Conservation (phyloP, 805 yeast genomes). For the Metschnikowia reukaufii region DNA sequence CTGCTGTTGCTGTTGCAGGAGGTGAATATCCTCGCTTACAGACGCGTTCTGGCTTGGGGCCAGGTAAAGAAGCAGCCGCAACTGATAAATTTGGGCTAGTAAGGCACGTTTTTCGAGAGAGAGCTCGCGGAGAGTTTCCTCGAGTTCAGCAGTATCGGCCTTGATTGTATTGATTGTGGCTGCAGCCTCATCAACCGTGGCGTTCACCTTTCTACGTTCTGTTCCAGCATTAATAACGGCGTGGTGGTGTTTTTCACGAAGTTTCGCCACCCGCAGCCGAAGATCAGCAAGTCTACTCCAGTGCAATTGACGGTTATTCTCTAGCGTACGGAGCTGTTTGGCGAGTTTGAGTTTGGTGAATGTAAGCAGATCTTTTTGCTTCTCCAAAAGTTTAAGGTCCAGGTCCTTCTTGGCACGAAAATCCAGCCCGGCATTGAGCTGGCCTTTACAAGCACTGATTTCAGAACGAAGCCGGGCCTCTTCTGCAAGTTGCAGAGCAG, state of each 20-base stretch:
- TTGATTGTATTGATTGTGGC: conserved; percentile 22
- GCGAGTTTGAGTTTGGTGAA: conserved; percentile 33
- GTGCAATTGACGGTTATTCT: conserved; percentile 8
- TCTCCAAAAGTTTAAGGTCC: conserved; percentile 33
- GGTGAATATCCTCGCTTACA: background rate
- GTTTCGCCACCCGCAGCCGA: conserved; percentile 11
- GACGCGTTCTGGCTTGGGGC: background rate
- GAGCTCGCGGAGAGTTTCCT: conserved; percentile 25
- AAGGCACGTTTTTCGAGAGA: conserved; percentile 27
- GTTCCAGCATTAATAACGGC: conserved; percentile 7
- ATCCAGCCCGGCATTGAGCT: conserved; percentile 38
- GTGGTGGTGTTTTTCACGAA: conserved; percentile 14
- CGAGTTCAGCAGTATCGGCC: conserved; percentile 25
- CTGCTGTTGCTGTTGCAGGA: background rate
- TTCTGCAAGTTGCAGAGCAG: conserved; percentile 12
- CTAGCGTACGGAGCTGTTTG: conserved; percentile 22
- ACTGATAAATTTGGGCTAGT: conserved; percentile 13
- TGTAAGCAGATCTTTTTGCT: conserved; percentile 32
- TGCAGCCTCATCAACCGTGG: conserved; percentile 11
- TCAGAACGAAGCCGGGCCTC: conserved; percentile 9
- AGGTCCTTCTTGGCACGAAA: conserved; percentile 28
- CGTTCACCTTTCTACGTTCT: conserved; percentile 6
- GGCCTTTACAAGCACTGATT: conserved; percentile 29
- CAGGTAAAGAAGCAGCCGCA: conserved; percentile 10
- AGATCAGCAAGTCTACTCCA: conserved; percentile 17